Base-by-base conservation (phyloP, 768 basidiomycete genomes). In the Phanerochaete sordida region DNA sequence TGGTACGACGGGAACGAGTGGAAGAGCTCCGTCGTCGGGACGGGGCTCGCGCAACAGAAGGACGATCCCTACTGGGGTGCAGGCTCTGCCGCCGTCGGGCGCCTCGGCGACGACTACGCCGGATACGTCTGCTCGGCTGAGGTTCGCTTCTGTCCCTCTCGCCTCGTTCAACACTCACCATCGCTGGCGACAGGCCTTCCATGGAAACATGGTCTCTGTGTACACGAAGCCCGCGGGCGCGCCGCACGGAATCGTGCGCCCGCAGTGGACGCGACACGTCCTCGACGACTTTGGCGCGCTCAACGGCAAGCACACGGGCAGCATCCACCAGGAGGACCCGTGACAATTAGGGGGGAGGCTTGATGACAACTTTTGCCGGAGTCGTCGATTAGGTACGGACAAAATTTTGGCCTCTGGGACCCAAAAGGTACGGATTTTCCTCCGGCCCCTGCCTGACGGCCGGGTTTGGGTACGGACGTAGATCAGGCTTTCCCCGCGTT, bases 251-350 rank as follows among this genome's bases (percentile, higher is more conserved):
- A 59, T 57, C 7, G 54, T 52, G 6, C 37, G 30, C 11, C 30
- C 44, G 12, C 13, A 63, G 33, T 71, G 70, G 70, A 64, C 50
- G 11, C 67, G 70, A 8, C 21, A 37, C 19, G 63, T 64, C 23
- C n/a, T 71, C 56, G 61, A 68, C 31, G 62, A 66, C 59, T 69
- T 65, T 56, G 69, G 68, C 8, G 53, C 66, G 1, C 57, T 68
- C 37, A 63, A 64, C 57, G 23, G 21, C 13, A 51, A 57, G 33
- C 60, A 69, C 28, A 66, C 68, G 5, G 69, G 68, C 2, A 61
- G 64, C 35, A 60, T 71, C 19, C 69, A 70, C 52, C n/a, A n/a
- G n/a, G n/a, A n/a, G n/a, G n/a, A n/a, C n/a, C n/a, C n/a, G n/a
- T n/a, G n/a, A n/a, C n/a, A n/a, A n/a, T n/a, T n/a, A n/a, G n/a